Conservation (phyloP, 192 early-diverging fungal species). For the Pecoramyces ruminantium region DNA sequence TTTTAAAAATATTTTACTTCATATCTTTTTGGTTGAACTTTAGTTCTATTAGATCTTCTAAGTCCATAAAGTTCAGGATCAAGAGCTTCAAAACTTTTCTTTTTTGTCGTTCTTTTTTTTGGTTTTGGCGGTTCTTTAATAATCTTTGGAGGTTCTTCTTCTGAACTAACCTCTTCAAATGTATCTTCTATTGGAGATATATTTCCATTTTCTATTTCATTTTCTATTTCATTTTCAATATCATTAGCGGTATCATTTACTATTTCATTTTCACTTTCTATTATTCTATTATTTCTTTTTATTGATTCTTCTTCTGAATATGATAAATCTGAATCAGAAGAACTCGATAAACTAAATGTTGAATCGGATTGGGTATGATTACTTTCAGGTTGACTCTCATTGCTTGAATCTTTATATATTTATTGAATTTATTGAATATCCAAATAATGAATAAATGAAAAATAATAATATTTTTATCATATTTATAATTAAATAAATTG, state of each 20-base stretch:
- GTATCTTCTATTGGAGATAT: neutral
- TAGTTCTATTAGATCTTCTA: slow-evolving; percentile 32
- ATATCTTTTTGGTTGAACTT: slow-evolving; percentile 11
- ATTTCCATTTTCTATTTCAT: neutral
- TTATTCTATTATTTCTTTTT: neutral
- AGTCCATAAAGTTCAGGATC: slow-evolving; percentile 52
- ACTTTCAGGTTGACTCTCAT: neutral
- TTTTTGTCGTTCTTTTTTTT: neutral
- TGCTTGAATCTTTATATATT: neutral
- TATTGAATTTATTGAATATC: too few species aligned
- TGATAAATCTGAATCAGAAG: neutral
- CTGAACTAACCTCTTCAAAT: neutral
- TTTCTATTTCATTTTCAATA: neutral
- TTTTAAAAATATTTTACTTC: slow-evolving; percentile 5
- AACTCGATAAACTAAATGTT: neutral
- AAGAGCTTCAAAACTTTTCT: neutral
- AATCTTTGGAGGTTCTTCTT: neutral
- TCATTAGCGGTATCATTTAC: neutral
- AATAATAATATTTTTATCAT: too few species aligned
- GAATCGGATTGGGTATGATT: neutral
- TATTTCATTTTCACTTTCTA: neutral
- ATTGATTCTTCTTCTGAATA: neutral
- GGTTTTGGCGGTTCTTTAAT: neutral
- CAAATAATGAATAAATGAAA: too few species aligned
- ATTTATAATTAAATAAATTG: too few species aligned